These are phyloP conservation scores for Rhizophlyctis rosea DNA, from an alignment of 192 early-diverging fungal genomes.

Conservation along the genomic window DNA sequence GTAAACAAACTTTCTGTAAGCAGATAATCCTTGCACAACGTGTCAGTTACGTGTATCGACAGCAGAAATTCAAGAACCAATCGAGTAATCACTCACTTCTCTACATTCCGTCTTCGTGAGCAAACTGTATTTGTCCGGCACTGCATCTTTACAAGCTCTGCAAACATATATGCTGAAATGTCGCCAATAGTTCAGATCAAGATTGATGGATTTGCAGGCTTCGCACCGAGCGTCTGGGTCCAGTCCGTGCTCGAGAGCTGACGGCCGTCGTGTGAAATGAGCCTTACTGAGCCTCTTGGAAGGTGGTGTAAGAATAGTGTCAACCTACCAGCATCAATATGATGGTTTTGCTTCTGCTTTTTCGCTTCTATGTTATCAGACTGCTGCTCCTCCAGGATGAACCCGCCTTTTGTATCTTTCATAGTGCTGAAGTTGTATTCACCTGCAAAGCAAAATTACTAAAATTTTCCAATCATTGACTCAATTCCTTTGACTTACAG, in stretches of 20 bases:
- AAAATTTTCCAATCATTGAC: neutral
- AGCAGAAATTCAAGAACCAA: neutral
- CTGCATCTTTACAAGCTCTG: slow-evolving; percentile 63
- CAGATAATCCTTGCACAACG: too few species aligned
- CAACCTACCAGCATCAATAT: too few species aligned
- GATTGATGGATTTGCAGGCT: slow-evolving; percentile 80
- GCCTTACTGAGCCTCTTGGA: too few species aligned
- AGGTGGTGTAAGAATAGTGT: too few species aligned
- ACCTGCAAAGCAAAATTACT: slow-evolving; percentile 12
- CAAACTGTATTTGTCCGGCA: slow-evolving; percentile 86
- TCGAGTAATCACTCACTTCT: slow-evolving; percentile 60
- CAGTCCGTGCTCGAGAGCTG: slow-evolving; percentile 24
- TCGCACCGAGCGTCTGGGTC: slow-evolving; percentile 66
- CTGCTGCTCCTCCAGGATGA: slow-evolving; percentile 61
- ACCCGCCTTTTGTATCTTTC: slow-evolving; percentile 86
- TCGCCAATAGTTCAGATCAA: slow-evolving; percentile 70
- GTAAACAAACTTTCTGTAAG: too few species aligned
- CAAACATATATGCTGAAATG: slow-evolving; percentile 80
- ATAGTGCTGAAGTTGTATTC: slow-evolving; percentile 89
- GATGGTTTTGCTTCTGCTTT: too few species aligned
- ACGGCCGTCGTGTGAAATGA: too few species aligned
- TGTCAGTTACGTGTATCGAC: slow-evolving; percentile 1
- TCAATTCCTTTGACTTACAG: slow-evolving; percentile 14
- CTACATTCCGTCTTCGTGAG: slow-evolving; percentile 95
- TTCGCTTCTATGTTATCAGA: slow-evolving; percentile 34